phyloP scores from a whole-genome alignment of 495 filamentous ascomycete genomes.

The Xylona heveae region DNA sequence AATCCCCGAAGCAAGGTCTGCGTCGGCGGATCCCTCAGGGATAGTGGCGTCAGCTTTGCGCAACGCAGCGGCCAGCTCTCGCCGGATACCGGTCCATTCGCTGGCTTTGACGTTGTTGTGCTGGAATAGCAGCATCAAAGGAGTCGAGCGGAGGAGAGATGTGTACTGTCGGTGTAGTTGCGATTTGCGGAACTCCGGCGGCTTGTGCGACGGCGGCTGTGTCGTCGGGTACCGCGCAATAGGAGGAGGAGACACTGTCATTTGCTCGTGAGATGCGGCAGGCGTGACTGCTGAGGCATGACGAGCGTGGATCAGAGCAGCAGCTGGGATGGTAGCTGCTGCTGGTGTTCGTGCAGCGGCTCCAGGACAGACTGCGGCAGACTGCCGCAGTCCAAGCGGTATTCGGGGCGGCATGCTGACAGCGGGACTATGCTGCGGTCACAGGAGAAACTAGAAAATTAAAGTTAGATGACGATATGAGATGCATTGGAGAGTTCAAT shows the following conservation, averaged over 20 bases:
- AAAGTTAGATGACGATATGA: too few species aligned
- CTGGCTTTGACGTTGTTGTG: slow-evolving; percentile 81
- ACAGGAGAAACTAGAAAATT: too few species aligned
- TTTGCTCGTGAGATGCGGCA: slow-evolving; percentile 23
- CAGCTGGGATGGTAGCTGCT: slow-evolving; percentile 25
- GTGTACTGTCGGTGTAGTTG: slow-evolving; percentile 88
- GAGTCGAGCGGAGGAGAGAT: slow-evolving; percentile 72
- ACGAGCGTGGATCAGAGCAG: background rate
- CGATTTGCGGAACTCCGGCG: slow-evolving; percentile 73
- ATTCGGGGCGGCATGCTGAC: slow-evolving; percentile 26
- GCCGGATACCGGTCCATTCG: slow-evolving; percentile 74
- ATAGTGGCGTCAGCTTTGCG: slow-evolving; percentile 35
- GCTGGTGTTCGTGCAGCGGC: slow-evolving; percentile 16
- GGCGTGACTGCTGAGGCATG: background rate
- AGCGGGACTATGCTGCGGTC: too few species aligned
- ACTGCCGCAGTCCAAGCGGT: slow-evolving; percentile 9
- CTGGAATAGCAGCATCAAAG: slow-evolving; percentile 82
- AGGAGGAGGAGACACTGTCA: slow-evolving; percentile 28
- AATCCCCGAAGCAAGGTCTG: slow-evolving; percentile 30
- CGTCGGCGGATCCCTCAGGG: slow-evolving; percentile 20
- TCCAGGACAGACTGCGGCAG: background rate
- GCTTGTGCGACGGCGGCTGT: slow-evolving; percentile 76
- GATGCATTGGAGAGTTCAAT: too few species aligned
- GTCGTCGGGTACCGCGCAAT: slow-evolving; percentile 38
- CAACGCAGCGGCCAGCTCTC: slow-evolving; percentile 55